These are phyloP conservation scores for Ensete ventricosum DNA, from an alignment of 176 grass and related monocot genomes.

Conservation along the genomic window DNA sequence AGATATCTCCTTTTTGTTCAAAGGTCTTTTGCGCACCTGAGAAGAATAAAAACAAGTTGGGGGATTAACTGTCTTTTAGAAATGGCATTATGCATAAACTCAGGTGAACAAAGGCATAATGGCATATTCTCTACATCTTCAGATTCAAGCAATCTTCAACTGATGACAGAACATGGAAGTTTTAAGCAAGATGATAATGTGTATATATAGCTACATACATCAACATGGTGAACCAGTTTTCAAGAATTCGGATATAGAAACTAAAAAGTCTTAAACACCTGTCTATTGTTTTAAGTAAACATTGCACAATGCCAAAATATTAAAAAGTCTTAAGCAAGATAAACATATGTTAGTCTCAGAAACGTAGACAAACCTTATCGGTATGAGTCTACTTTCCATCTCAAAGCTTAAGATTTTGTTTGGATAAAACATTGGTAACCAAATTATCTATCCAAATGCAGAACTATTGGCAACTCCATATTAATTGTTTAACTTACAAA, in stretches of 20 bases:
- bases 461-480: not conserved
- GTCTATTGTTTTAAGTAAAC: no score
- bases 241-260: not conserved
- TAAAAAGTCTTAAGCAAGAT: not conserved
- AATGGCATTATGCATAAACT: not conserved
- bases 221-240: not conserved
- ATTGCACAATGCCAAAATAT: not conserved
- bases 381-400: not conserved
- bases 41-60: not conserved
- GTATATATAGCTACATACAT: not conserved
- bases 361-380: not conserved
- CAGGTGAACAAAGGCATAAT: not conserved
- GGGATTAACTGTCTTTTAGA: not conserved
- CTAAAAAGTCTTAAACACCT: no score
- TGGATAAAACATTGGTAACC: not conserved
- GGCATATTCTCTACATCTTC: not conserved
- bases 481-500: not conserved
- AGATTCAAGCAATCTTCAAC: not conserved
- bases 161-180: not conserved
- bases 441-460: not conserved
- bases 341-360: not conserved
- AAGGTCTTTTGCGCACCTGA: constrained; percentile 60
- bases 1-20: constrained; percentile 60
- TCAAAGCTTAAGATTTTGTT: not conserved
- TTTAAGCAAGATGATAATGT: not conserved